Percentiles rank a stretch among this genome's conserved stretches.
Evolutionary conservation across 139 green algal species (phyloP).

Genomic region (Trebouxia sp.): DNA sequence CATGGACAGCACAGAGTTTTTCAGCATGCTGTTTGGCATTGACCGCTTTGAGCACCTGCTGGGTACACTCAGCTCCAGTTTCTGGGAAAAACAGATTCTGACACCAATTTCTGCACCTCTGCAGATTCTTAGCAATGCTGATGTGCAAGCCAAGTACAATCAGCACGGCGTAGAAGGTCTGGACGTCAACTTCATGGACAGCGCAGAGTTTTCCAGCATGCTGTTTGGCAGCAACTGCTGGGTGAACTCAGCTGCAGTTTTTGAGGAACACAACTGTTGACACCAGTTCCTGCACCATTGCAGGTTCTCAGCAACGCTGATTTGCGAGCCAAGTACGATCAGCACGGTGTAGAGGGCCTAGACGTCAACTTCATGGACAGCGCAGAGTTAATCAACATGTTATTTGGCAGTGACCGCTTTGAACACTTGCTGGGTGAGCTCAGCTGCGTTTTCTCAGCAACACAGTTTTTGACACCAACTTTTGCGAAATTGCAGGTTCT

Average conservation of each 20-base stretch:
- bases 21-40: constrained; percentile 84
- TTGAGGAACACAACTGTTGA: too few relatives aligned
- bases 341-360: constrained; percentile 66
- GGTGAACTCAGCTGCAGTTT: too few relatives aligned
- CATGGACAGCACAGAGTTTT: constrained; percentile 79
- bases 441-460: too few relatives aligned
- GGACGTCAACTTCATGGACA: constrained; percentile 83
- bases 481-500: constrained; percentile 88
- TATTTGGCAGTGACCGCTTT: constrained; percentile 85
- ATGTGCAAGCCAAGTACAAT: constrained; percentile 78
- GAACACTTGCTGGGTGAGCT: constrained; percentile 81
- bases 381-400: constrained; percentile 77
- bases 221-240: constrained; percentile 84
- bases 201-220: constrained; percentile 76
- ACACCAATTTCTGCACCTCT: too few relatives aligned
- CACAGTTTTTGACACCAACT: too few relatives aligned
- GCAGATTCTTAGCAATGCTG: constrained; percentile 77
- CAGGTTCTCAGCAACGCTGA: constrained; percentile 80
- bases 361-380: constrained; percentile 84
- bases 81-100: too few relatives aligned
- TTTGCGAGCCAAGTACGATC: constrained; percentile 76
- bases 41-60: constrained; percentile 77
- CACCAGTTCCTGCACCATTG: too few relatives aligned
- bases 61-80: constrained; percentile 85
- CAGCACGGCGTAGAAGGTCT: constrained; percentile 66